Evolutionary conservation across 768 basidiomycete species (phyloP).

Genomic region (Pholiota molesta): DNA sequence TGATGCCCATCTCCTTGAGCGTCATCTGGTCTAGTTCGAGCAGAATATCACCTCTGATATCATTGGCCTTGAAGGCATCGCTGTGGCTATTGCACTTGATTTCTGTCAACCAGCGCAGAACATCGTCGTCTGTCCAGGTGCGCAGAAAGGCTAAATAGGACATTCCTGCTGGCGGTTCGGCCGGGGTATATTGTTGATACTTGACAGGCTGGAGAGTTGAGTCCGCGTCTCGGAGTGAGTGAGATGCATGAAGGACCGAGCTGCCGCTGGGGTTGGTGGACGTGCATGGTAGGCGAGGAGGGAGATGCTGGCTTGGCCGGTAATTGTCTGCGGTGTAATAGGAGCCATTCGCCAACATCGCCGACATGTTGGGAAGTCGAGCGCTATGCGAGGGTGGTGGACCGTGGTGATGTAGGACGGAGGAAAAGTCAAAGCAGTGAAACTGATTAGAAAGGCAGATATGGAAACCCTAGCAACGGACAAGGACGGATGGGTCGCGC

Average conservation of each 20-base stretch:
- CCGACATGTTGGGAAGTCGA: slow-evolving; percentile 27
- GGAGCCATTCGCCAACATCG: slow-evolving; percentile 34
- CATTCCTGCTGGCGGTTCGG: slow-evolving; percentile 64
- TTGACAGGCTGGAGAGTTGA: slow-evolving; percentile 30
- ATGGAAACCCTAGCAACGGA: slow-evolving; percentile 24
- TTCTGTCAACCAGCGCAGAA: slow-evolving; percentile 77
- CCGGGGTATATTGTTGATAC: slow-evolving; percentile 35
- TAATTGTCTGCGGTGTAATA: slow-evolving; percentile 38
- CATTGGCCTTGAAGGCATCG: slow-evolving; percentile 75
- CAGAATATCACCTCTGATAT: slow-evolving; percentile 90
- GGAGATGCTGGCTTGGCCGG: slow-evolving; percentile 47
- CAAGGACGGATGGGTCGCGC: background rate
- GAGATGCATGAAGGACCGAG: slow-evolving; percentile 45
- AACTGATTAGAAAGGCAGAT: slow-evolving; percentile 15
- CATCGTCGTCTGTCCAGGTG: slow-evolving; percentile 73
- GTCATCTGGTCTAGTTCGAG: slow-evolving; percentile 88
- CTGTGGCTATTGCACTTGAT: slow-evolving; percentile 75
- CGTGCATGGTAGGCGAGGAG: slow-evolving; percentile 43
- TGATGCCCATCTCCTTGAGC: slow-evolving; percentile 89
- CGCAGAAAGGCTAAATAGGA: slow-evolving; percentile 64
- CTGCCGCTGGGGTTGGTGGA: slow-evolving; percentile 23
- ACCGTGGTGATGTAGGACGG: background rate
- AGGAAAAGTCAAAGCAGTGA: slow-evolving; percentile 3
- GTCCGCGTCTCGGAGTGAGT: slow-evolving; percentile 40
- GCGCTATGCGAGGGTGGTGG: background rate